Evolutionary conservation across 192 early-diverging fungal genomes (phyloP), one percentile per base, ranked within the genome.

Genomic region (Coemansia sp.): DNA sequence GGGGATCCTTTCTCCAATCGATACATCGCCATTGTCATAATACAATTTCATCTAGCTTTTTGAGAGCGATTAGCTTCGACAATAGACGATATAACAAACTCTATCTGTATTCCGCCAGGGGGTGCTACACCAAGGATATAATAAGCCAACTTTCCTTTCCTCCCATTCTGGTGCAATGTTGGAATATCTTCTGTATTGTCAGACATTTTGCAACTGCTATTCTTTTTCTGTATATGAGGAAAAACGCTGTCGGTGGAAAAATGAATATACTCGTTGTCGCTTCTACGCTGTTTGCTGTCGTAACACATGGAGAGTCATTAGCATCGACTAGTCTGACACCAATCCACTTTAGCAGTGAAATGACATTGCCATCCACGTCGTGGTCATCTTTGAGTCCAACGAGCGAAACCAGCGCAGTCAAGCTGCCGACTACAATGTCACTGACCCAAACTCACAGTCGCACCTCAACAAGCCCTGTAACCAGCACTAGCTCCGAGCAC

Each of bases 261-360:
- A 19, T 44, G 3, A 44, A 13, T 44, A 4, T 19, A 33, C n/a
- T 10, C 29, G 14, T 41, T 25, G 27, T 28, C 6, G 57, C 22
- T 29, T 13, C 20, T 33, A 27, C 57, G 47, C 44, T 36, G 36
- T 20, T 25, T 54, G 10, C 9, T 40, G 52, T n/a, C 19, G 50
- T 34, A 20, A 27, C 13, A 15, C 28, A 53, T 53, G 28, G 50
- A 10, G 9, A 53, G 30, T 15, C n/a, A n/a, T n/a, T n/a, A n/a
- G n/a, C 9, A 30, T 17, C 50, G 13, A 53, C 15, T 14, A 53
- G 27, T 20, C 41, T 36, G 23, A 42, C 36, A 17, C 62, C 62
- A 11, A 64, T 64, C 42, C 62, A 47, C 22, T 64, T 64, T 31
- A 54, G 54, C 23, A 40, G n/a, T 14, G 52, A 45, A 17, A 8